A percentile compares a stretch with the other conserved stretches of the same genome.
These are phyloP conservation scores for Alternaria conjuncta DNA, from an alignment of 2,329 filamentous ascomycete species.

Conservation along the genomic window DNA sequence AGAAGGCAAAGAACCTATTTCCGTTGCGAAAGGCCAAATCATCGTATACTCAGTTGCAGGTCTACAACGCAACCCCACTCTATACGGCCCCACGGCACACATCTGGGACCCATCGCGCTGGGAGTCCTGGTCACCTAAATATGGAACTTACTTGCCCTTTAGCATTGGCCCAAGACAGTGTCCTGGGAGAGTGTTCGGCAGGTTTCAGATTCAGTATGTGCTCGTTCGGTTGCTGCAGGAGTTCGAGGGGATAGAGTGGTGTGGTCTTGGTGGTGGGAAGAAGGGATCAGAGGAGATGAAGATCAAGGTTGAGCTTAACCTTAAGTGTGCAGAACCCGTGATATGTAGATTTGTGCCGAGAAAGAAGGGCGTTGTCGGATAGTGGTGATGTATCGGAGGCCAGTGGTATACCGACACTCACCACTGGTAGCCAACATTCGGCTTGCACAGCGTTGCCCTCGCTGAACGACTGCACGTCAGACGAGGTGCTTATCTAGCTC, in stretches of 20 bases:
- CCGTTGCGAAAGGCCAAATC: constrained; percentile 6
- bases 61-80: constrained; percentile 3
- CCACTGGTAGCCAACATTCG: background rate
- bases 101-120: constrained; percentile 8
- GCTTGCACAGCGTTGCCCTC: background rate
- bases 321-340: constrained; percentile 9
- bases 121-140: constrained; percentile 7
- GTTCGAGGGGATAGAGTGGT: constrained; percentile 10
- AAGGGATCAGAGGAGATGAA: constrained; percentile 7
- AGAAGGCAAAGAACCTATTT: constrained; percentile 1
- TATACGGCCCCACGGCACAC: constrained; percentile 2
- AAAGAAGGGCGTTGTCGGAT: background rate
- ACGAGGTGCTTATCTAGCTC: background rate
- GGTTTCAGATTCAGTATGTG: constrained; percentile 13
- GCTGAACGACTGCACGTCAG: background rate
- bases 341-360: background rate
- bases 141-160: constrained; percentile 11
- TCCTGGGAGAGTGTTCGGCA: constrained; percentile 9
- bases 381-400: too few relatives aligned
- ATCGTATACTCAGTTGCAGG: constrained; percentile 12
- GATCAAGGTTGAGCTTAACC: constrained; percentile 12
- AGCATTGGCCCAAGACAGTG: constrained; percentile 10
- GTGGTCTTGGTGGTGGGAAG: constrained; percentile 4
- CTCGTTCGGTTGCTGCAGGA: constrained; percentile 9
- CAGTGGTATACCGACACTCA: background rate